A percentile compares a stretch with the other conserved stretches of the same genome.
These are phyloP conservation scores for Aureobasidium sp. DNA, from an alignment of 2,329 filamentous ascomycete species.

Conservation along the genomic window DNA sequence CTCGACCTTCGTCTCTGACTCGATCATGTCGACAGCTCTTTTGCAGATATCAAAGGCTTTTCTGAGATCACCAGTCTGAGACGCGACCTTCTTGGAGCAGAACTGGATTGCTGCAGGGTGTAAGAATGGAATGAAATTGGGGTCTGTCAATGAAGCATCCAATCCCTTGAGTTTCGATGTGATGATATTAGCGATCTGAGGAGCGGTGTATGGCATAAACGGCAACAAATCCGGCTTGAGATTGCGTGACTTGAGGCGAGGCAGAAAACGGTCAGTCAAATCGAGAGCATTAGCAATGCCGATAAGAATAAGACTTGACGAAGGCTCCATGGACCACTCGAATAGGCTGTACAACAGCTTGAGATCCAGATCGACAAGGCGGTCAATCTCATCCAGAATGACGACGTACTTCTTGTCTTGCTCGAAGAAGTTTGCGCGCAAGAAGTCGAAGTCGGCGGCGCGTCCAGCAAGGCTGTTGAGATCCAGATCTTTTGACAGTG, in stretches of 20 bases:
- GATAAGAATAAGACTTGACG: constrained; percentile 72
- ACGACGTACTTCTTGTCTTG: constrained; percentile 61
- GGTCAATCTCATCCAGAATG: constrained; percentile 89
- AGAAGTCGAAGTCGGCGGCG: constrained; percentile 55
- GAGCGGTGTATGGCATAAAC: constrained; percentile 84
- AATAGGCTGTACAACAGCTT: constrained; percentile 91
- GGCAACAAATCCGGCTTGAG: constrained; percentile 83
- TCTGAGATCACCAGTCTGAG: constrained; percentile 86
- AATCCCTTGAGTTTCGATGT: constrained; percentile 70
- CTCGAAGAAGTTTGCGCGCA: constrained; percentile 61
- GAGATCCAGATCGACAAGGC: constrained; percentile 79
- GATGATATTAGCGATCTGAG: constrained; percentile 82
- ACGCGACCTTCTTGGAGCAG: constrained; percentile 88
- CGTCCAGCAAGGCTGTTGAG: constrained; percentile 53
- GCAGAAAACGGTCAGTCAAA: constrained; percentile 88
- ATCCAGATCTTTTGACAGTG: constrained; percentile 61
- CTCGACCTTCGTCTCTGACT: constrained; percentile 69
- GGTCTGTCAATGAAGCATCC: constrained; percentile 40
- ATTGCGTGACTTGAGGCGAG: constrained; percentile 84
- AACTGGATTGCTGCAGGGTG: constrained; percentile 91
- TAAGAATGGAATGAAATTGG: constrained; percentile 71
- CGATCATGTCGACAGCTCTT: constrained; percentile 79
- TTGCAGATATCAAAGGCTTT: constrained; percentile 94
- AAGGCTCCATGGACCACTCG: constrained; percentile 82
- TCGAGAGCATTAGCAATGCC: constrained; percentile 96